Conservation (phyloP, 257 asterid genomes). For the Eustoma russellianum region DNA sequence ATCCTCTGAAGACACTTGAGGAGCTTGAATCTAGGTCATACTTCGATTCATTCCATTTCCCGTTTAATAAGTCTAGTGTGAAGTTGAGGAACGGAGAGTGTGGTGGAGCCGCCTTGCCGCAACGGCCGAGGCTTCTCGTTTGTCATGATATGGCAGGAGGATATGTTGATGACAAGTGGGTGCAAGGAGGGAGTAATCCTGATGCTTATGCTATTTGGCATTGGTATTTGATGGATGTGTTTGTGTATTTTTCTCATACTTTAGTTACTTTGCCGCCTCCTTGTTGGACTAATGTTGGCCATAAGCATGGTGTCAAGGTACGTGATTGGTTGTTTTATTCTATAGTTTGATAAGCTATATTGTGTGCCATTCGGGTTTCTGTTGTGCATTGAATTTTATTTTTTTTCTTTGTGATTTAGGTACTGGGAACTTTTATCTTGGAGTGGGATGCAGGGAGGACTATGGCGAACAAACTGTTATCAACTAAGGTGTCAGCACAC, state of each 20-base stretch:
- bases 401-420: slow-evolving; percentile 30
- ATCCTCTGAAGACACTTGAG: slow-evolving; percentile 72
- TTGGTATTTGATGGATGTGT: slow-evolving; percentile 91
- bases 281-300: slow-evolving; percentile 81
- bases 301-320: slow-evolving; percentile 91
- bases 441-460: slow-evolving; percentile 82
- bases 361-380: background rate
- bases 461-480: slow-evolving; percentile 47
- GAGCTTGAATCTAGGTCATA: slow-evolving; percentile 68
- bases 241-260: slow-evolving; percentile 76
- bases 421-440: slow-evolving; percentile 82
- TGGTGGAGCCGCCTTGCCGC: slow-evolving; percentile 26
- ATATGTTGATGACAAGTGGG: slow-evolving; percentile 62
- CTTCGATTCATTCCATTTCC: slow-evolving; percentile 74
- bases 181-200: slow-evolving; percentile 73
- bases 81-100: slow-evolving; percentile 25
- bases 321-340: background rate
- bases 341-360: too few relatives aligned
- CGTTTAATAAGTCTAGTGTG: slow-evolving; percentile 48
- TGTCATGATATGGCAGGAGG: slow-evolving; percentile 97
- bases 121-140: slow-evolving; percentile 60
- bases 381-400: slow-evolving; percentile 12
- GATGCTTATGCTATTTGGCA: slow-evolving; percentile 87
- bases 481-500: slow-evolving; percentile 54
- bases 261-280: slow-evolving; percentile 96